Evolutionary conservation across 768 basidiomycete genomes (phyloP).

Genomic region (Hortiboletus flavorubellus): DNA sequence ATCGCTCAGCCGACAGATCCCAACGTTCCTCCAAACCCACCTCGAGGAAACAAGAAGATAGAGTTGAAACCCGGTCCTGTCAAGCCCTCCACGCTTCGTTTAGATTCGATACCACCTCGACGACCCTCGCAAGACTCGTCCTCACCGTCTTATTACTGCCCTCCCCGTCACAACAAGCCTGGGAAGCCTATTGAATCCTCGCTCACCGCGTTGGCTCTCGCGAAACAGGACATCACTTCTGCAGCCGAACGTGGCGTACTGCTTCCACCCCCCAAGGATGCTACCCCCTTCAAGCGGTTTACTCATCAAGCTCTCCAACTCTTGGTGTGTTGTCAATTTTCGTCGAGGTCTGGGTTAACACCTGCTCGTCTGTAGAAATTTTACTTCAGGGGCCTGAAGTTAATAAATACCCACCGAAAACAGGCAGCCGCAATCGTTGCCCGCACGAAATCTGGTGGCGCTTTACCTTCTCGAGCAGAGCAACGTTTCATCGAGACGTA

Average conservation of each 20-base stretch:
- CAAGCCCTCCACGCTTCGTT: conserved; percentile 35
- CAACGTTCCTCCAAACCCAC: conserved; percentile 25
- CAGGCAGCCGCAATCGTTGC: conserved; percentile 51
- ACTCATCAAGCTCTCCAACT: conserved; percentile 47
- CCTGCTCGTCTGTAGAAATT: conserved; percentile 57
- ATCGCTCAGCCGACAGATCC: conserved; percentile 12
- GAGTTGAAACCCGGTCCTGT: conserved; percentile 65
- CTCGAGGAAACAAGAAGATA: conserved; percentile 44
- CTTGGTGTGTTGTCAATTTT: conserved; percentile 33
- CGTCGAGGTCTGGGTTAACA: neutral
- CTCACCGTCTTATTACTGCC: conserved; percentile 23
- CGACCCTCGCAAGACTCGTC: conserved; percentile 25
- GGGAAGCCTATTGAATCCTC: conserved; percentile 18
- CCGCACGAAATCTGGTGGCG: conserved; percentile 58
- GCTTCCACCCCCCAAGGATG: conserved; percentile 58
- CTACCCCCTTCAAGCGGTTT: conserved; percentile 52
- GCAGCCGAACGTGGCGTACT: conserved; percentile 70
- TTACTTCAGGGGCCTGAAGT: conserved; percentile 73
- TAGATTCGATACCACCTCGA: conserved; percentile 17
- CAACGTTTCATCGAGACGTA: conserved; percentile 65
- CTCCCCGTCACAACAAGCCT: conserved; percentile 24
- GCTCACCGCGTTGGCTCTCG: conserved; percentile 43
- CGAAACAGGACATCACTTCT: conserved; percentile 59
- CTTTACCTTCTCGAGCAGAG: conserved; percentile 64
- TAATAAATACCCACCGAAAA: conserved; percentile 61